Evolutionary conservation across 495 filamentous ascomycete genomes (phyloP).

Genomic region (Hypoxylon fragiforme): DNA sequence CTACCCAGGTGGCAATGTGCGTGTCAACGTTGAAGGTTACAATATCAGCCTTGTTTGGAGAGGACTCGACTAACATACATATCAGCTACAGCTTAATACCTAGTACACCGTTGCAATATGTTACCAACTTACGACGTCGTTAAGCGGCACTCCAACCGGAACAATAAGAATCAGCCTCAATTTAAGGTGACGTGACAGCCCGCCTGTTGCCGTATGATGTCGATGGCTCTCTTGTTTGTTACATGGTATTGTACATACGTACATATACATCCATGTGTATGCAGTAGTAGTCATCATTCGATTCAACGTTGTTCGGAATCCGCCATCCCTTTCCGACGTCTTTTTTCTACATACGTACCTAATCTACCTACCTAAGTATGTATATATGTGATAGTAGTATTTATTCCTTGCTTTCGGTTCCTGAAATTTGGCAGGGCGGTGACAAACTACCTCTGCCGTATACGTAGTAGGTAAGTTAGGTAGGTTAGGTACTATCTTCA

Average conservation of each 20-base stretch:
- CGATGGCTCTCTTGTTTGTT: conserved; percentile 15
- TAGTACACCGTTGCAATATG: no score
- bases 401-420: conserved; percentile 20
- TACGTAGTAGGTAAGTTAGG: not conserved
- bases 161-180: conserved; percentile 37
- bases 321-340: conserved; percentile 14
- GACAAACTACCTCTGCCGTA: not conserved
- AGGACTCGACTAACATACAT: conserved; percentile 16
- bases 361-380: not conserved
- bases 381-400: not conserved
- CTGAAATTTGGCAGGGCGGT: conserved; percentile 28
- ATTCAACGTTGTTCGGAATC: conserved; percentile 21
- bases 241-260: no score
- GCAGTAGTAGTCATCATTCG: conserved; percentile 17
- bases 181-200: conserved; percentile 27
- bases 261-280: no score
- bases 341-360: not conserved
- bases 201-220: conserved; percentile 25
- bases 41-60: conserved; percentile 34
- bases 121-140: conserved; percentile 17
- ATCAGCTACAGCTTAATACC: no score
- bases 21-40: no score
- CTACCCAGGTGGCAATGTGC: no score
- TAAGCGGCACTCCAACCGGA: conserved; percentile 27
- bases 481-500: no score